Base-by-base conservation (phyloP, 169 alveolate species). In the Cryptosporidium sp. region DNA sequence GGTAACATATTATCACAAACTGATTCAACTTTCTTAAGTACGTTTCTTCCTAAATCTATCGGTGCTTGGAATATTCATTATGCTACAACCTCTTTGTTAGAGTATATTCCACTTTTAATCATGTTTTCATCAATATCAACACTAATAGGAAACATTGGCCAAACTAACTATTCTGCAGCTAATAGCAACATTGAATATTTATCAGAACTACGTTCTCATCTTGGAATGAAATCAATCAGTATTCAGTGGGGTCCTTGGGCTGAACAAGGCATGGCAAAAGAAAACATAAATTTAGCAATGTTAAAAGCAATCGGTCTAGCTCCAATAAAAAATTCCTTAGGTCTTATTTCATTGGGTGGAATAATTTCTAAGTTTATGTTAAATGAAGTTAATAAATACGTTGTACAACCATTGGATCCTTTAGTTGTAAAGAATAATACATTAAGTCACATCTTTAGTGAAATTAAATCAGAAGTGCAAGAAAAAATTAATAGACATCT, bases 231-330 rank as follows among this genome's bases (percentile, higher is more conserved):
- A 21, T 91, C 93, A 18, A 92, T 85, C 71, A 86, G 93, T 61
- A 85, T 93, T 68, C 95, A 93, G 70, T 93, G 95, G 95, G 95
- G 95, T 2, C 95, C 95, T 43, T 93, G 95, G 95, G 71, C 50
- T 35, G 91, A 92, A 39, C 80, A 84, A 23, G 94, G 94, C 29
- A 92, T 92, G 94, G 94, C 94, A n/a, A 73, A 37, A 85, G 55
- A 58, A 55, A 43, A 62, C 41, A 0, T 80, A 37, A 65, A 80
- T 41, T 29, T 21, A 8, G 45, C 18, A 12, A 12, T 59, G 43
- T 59, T 80, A 43, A 50, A 59, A 62, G 26, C 87, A 23, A 61
- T 80, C 21, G 87, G 87, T 12, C 33, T 80, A 18, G 12, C 6
- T 35, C 65, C 87, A 58, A 61, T 80, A n/a, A 37, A 33, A 37